Evolutionary conservation across 2,329 filamentous ascomycete species (phyloP).

Genomic region (Botryotinia convoluta): DNA sequence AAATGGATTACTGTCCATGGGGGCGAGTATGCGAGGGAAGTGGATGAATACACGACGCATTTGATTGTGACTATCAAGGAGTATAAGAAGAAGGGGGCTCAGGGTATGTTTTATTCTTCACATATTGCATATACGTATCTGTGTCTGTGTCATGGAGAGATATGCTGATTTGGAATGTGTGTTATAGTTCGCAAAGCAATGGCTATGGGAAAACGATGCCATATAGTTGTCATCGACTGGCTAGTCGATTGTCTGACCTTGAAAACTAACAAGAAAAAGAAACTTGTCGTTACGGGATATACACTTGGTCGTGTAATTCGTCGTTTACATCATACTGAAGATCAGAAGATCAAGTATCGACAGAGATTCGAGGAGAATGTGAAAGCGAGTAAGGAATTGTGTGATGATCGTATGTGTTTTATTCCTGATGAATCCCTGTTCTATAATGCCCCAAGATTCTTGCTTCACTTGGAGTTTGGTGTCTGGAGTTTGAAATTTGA

Average conservation of each 20-base stretch:
- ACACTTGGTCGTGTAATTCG: conserved; percentile 28
- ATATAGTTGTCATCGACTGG: conserved; percentile 49
- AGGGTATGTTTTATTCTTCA: conserved; percentile 27
- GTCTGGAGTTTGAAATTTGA: conserved; percentile 11
- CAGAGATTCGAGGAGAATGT: conserved; percentile 38
- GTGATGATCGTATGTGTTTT: conserved; percentile 49
- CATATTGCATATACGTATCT: not conserved
- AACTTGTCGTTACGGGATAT: conserved; percentile 24
- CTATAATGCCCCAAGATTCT: not conserved
- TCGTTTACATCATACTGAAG: conserved; percentile 38
- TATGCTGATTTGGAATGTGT: not conserved
- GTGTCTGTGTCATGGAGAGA: not conserved
- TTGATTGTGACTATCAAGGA: conserved; percentile 64
- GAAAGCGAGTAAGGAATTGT: conserved; percentile 42
- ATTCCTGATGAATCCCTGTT: not conserved
- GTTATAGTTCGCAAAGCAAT: conserved; percentile 43
- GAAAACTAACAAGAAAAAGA: conserved; percentile 37
- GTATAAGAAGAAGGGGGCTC: conserved; percentile 45
- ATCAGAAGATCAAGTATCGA: conserved; percentile 41
- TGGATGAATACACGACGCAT: conserved; percentile 64
- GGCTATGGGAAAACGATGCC: conserved; percentile 38
- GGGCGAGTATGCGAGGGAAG: conserved; percentile 52
- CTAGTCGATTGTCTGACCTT: conserved; percentile 42
- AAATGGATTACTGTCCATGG: conserved; percentile 64
- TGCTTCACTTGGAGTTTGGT: not conserved